Percentiles rank a stretch among this genome's conserved stretches.
These are phyloP conservation scores for Debaryomyces tyrocola DNA, from an alignment of 805 yeast genomes.

Conservation along the genomic window DNA sequence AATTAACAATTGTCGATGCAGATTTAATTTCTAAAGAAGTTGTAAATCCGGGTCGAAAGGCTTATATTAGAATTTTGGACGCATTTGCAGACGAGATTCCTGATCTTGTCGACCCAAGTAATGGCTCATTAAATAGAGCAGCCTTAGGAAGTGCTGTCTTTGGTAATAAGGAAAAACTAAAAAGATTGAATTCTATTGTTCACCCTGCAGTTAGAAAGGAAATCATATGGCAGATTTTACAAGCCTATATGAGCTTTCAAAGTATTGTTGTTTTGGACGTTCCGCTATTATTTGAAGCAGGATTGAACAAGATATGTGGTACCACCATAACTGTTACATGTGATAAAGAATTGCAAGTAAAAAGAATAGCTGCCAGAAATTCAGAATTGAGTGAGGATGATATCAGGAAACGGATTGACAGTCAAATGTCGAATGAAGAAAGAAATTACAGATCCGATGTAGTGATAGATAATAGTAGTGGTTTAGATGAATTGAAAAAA, in stretches of 20 bases:
- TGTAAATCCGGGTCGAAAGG: constrained; percentile 75
- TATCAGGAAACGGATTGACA: constrained; percentile 66
- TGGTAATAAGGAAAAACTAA: constrained; percentile 58
- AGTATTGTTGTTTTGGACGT: constrained; percentile 78
- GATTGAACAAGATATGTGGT: constrained; percentile 71
- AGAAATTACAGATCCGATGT: constrained; percentile 62
- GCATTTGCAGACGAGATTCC: constrained; percentile 59
- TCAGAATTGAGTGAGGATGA: constrained; percentile 64
- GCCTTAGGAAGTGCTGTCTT: constrained; percentile 81
- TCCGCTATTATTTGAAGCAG: constrained; percentile 84
- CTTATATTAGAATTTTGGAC: constrained; percentile 62
- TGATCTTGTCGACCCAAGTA: constrained; percentile 42
- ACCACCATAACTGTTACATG: constrained; percentile 68
- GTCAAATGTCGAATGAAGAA: constrained; percentile 70
- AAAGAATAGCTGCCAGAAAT: constrained; percentile 66
- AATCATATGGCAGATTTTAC: constrained; percentile 56
- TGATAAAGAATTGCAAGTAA: constrained; percentile 53
- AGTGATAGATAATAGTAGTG: constrained; percentile 60
- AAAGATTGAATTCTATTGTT: constrained; percentile 66
- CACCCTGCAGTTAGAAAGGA: constrained; percentile 84
- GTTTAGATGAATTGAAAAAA: constrained; percentile 20
- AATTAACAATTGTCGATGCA: constrained; percentile 76
- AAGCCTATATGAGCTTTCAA: constrained; percentile 58
- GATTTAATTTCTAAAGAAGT: constrained; percentile 85
- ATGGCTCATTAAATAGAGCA: constrained; percentile 59